Evolutionary conservation across 1,284 basidiomycete species (phyloP).

Genomic region (Microbotryum intermedium): DNA sequence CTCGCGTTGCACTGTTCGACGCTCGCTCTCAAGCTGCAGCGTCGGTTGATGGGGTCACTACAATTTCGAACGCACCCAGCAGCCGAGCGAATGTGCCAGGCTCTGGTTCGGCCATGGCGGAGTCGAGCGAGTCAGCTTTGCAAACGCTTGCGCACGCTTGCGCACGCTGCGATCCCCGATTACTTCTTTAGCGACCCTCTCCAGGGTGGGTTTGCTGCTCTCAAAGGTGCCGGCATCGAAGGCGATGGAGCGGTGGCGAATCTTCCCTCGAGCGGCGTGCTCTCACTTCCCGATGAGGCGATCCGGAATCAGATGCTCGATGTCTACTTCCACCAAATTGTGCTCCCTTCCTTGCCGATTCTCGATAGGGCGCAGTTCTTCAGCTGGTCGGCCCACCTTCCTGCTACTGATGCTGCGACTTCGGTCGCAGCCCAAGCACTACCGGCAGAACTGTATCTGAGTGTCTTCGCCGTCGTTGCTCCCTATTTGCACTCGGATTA

Average conservation of each 20-base stretch:
- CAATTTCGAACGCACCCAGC: too few species aligned
- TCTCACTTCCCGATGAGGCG: constrained; percentile 6
- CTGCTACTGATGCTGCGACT: constrained; percentile 36
- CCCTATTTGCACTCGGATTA: constrained; percentile 60
- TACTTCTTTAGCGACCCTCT: background rate
- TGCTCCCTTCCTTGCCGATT: constrained; percentile 18
- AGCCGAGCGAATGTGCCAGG: too few species aligned
- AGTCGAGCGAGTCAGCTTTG: background rate
- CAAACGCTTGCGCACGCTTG: constrained; percentile 9
- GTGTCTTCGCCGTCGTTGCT: constrained; percentile 61
- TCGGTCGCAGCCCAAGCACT: constrained; percentile 45
- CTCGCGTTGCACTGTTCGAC: too few species aligned
- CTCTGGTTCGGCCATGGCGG: too few species aligned
- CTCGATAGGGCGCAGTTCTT: constrained; percentile 18
- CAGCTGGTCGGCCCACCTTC: constrained; percentile 20
- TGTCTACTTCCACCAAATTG: constrained; percentile 27
- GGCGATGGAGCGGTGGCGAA: too few species aligned
- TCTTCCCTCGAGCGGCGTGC: background rate
- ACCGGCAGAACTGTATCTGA: constrained; percentile 43
- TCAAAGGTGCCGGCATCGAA: too few species aligned
- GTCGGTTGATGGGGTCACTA: too few species aligned
- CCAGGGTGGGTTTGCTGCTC: too few species aligned
- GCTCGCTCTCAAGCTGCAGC: too few species aligned
- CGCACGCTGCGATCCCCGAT: constrained; percentile 1
- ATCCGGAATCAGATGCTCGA: constrained; percentile 17